Base-by-base conservation (phyloP, 2,329 filamentous ascomycete genomes). In the Fusarium anthophilum region DNA sequence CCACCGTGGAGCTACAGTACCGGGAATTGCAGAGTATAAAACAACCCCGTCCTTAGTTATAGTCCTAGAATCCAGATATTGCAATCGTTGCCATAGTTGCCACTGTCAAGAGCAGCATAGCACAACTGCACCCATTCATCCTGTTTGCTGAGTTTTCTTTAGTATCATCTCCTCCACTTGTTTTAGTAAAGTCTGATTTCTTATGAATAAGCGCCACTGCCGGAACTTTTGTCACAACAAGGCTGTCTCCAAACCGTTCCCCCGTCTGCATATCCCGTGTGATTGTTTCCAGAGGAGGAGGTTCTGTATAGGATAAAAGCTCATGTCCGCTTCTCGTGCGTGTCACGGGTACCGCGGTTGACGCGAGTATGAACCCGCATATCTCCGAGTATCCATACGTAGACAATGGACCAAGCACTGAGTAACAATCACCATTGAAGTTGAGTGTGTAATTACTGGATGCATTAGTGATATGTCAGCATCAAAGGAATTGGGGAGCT, bases 361-460 rank as follows among this genome's bases (percentile, higher is more conserved):
- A 20, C 13, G 58, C 5, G 4, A 0, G 2, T 3, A 15, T 18
- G 17, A 43, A 39, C 8, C 32, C 18, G 35, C 72, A 74, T 6
- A 60, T 22, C 10, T 62, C 45, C 5, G 63, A 53, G 14, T 55
- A 65, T 37, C 59, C 58, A 37, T 66, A 69, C 6, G 66, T 50
- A 6, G 58, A 26, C 4, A 50, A 22, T 18, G 24, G 38, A 8
- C 70, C 72, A 32, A 74, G 43, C 2, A 53, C 51, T 12, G 75
- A 77, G 37, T 62, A 66, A 32, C 76, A 77, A 14, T 57, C 50
- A 1, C 67, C 71, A 28, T 70, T 67, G 5, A 48, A 54, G 44
- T 74, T 57, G 11, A 50, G 38, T 7, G 26, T 38, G 51, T 69
- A 75, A 10, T 63, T 66, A 15, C 75, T 76, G 10, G 22, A 18